phyloP scores from a whole-genome alignment of 345 rosid genomes.

The Toxicodendron radicans region DNA sequence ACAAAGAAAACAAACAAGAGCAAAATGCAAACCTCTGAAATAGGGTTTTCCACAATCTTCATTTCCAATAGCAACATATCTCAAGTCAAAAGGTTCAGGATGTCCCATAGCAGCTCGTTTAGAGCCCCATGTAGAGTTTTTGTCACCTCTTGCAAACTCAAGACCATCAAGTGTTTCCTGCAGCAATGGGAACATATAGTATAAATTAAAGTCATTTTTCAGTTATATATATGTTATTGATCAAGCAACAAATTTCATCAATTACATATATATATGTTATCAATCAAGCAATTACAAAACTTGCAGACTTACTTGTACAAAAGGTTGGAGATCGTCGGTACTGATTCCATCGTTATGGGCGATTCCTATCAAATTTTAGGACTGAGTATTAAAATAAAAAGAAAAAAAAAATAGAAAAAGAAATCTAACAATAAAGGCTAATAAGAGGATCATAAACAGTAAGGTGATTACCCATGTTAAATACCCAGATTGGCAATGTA shows the following conservation, averaged over 20 bases:
- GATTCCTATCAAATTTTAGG: constrained; percentile 55
- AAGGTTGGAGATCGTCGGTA: constrained; percentile 61
- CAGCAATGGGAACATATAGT: constrained; percentile 25
- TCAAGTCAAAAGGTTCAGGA: constrained; percentile 83
- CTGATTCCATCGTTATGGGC: constrained; percentile 85
- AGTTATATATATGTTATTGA: not conserved
- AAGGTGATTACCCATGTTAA: constrained; percentile 68
- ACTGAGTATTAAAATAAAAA: not conserved
- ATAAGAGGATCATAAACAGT: not conserved
- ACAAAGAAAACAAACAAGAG: too few relatives aligned
- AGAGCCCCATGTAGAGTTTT: constrained; percentile 82
- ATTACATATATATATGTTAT: too few relatives aligned
- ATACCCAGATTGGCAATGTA: constrained; percentile 86
- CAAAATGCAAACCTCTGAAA: constrained; percentile 82
- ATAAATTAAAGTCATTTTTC: too few relatives aligned
- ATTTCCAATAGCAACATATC: constrained; percentile 89
- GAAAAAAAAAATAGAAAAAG: constrained; percentile 18
- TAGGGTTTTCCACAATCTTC: constrained; percentile 89
- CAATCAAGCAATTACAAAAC: too few relatives aligned
- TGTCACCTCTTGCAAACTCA: constrained; percentile 85
- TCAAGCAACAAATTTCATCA: not conserved
- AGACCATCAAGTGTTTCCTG: constrained; percentile 97
- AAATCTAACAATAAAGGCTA: constrained; percentile 1
- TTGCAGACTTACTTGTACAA: constrained; percentile 66
- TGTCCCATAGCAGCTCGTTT: constrained; percentile 93